These are phyloP conservation scores for Psilocybe mexicana DNA, from an alignment of 1,284 basidiomycete species.

Conservation along the genomic window DNA sequence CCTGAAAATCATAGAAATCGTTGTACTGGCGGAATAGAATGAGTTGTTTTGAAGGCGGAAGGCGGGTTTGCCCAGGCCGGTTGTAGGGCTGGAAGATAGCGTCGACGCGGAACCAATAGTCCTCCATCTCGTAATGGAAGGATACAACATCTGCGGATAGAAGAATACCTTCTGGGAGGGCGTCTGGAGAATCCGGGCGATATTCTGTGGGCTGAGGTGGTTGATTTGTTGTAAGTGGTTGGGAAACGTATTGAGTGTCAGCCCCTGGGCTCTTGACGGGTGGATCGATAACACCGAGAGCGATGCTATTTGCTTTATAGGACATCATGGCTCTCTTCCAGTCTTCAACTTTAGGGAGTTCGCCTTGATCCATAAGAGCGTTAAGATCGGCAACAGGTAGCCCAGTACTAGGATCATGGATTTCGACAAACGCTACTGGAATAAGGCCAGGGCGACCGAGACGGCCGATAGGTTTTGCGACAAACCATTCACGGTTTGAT, in stretches of 20 bases:
- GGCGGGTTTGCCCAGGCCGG: slow-evolving; percentile 46
- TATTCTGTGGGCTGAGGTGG: slow-evolving; percentile 30
- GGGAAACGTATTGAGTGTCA: slow-evolving; percentile 41
- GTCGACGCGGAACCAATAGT: slow-evolving; percentile 97
- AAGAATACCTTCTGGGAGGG: slow-evolving; percentile 80
- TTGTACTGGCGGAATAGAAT: slow-evolving; percentile 95
- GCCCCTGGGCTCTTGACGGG: slow-evolving; percentile 44
- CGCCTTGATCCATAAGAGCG: slow-evolving; percentile 79
- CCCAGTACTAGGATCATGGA: slow-evolving; percentile 89
- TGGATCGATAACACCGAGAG: slow-evolving; percentile 87
- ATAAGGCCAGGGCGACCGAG: slow-evolving; percentile 96
- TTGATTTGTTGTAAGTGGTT: slow-evolving; percentile 11
- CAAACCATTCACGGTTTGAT: slow-evolving; percentile 89
- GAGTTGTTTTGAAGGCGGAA: slow-evolving; percentile 77
- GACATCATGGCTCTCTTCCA: slow-evolving; percentile 96
- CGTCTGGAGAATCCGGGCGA: slow-evolving; percentile 39
- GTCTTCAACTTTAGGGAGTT: slow-evolving; percentile 93
- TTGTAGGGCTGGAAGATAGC: slow-evolving; percentile 85
- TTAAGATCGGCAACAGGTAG: slow-evolving; percentile 73
- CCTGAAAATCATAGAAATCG: slow-evolving; percentile 98
- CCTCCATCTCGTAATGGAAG: slow-evolving; percentile 94
- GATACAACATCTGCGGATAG: slow-evolving; percentile 90
- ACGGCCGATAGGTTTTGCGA: slow-evolving; percentile 92
- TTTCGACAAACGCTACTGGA: slow-evolving; percentile 94
- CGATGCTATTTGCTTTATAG: slow-evolving; percentile 96